Percentiles rank a stretch among this genome's conserved stretches.
phyloP scores from a whole-genome alignment of 2,329 filamentous ascomycete genomes.

The Colletotrichum abscissum region DNA sequence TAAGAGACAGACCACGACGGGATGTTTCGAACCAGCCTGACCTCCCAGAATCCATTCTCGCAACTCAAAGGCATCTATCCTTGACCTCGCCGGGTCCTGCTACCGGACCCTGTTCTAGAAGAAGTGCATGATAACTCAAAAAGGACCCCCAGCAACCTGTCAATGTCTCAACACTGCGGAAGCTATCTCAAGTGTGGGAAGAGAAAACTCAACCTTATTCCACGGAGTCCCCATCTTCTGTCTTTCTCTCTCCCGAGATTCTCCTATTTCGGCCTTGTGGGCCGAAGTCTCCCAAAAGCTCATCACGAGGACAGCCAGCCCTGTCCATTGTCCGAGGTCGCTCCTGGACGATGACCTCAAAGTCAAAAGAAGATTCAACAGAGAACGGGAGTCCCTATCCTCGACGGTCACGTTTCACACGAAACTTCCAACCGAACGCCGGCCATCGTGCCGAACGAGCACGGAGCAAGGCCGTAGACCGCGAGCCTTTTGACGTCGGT shows the following conservation, averaged over 20 bases:
- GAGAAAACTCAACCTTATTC: constrained; percentile 6
- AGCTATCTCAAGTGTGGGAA: not conserved
- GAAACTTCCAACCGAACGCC: constrained; percentile 26
- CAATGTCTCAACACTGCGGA: constrained; percentile 23
- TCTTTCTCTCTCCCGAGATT: not conserved
- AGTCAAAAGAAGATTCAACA: not conserved
- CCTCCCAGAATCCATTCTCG: not conserved
- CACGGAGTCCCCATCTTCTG: not conserved
- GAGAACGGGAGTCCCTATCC: constrained; percentile 3
- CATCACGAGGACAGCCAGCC: not conserved
- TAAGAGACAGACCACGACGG: not conserved
- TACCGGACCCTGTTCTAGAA: constrained; percentile 14
- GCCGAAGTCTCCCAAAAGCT: constrained; percentile 3
- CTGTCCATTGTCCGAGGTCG: constrained; percentile 13
- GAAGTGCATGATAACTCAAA: constrained; percentile 19
- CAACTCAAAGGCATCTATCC: not conserved
- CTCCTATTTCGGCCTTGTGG: not conserved
- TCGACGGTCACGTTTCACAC: constrained; percentile 19
- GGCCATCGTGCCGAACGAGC: constrained; percentile 20
- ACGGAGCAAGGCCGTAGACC: constrained; percentile 23
- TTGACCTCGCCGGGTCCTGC: not conserved
- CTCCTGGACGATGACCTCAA: constrained; percentile 17
- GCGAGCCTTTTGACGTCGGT: not conserved
- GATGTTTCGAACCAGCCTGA: not conserved
- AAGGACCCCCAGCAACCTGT: constrained; percentile 16